Evolutionary conservation across 2,329 filamentous ascomycete genomes (phyloP).

Genomic region (Pseudocercospora fijiensis): DNA sequence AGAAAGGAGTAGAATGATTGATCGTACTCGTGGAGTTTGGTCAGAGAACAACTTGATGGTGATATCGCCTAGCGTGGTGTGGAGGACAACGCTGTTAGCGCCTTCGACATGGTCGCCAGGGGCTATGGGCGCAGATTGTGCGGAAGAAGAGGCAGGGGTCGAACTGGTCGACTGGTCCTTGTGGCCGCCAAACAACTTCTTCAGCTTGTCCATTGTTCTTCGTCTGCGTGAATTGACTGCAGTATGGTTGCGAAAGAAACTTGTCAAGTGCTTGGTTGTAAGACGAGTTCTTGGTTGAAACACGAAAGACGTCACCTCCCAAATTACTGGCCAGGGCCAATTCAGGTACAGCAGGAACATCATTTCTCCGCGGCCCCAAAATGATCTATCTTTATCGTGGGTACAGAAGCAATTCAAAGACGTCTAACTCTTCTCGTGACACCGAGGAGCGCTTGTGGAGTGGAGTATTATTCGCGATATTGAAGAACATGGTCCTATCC

Average conservation of each 20-base stretch:
- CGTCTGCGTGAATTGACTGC: not conserved
- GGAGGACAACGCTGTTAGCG: slow-evolving; percentile 33
- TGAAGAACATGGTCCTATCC: too few species aligned
- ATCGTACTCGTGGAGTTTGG: slow-evolving; percentile 35
- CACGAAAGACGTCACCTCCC: not conserved
- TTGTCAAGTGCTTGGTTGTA: not conserved
- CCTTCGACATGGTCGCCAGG: slow-evolving; percentile 17
- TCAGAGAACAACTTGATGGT: slow-evolving; percentile 36
- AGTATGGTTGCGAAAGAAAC: not conserved
- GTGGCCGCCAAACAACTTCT: slow-evolving; percentile 25
- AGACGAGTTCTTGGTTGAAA: not conserved
- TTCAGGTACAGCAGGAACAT: not conserved
- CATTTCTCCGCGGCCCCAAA: not conserved
- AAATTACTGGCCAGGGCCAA: not conserved
- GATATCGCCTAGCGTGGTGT: slow-evolving; percentile 39
- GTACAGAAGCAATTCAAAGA: too few species aligned
- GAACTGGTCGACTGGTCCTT: slow-evolving; percentile 13
- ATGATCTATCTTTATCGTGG: too few species aligned
- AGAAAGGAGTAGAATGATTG: not conserved
- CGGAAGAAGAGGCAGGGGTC: slow-evolving; percentile 17
- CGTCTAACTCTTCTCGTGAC: too few species aligned
- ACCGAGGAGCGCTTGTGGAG: too few species aligned
- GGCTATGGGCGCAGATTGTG: slow-evolving; percentile 11
- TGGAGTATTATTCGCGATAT: too few species aligned
- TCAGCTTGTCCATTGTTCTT: slow-evolving; percentile 27